Evolutionary conservation across 225 moss, liverwort and hornwort genomes (phyloP).

Genomic region (Antitrichia curtipendula): DNA sequence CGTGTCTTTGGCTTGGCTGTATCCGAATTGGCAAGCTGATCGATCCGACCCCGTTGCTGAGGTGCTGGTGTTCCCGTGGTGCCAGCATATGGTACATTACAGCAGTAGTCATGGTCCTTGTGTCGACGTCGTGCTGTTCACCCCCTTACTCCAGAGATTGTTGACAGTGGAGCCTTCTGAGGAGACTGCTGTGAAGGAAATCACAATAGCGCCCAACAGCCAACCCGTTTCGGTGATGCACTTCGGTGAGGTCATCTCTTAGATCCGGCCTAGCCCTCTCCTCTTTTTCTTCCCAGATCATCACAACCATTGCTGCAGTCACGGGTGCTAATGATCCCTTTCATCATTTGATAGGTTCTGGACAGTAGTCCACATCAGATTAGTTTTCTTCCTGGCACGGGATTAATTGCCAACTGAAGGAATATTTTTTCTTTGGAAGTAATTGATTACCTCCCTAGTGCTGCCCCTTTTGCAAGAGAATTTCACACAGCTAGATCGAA

Average conservation of each 20-base stretch:
- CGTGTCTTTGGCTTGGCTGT: neutral
- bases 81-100: conserved; percentile 62
- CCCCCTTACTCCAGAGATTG: conserved; percentile 39
- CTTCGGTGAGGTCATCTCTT: conserved; percentile 55
- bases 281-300: neutral
- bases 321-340: neutral
- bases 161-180: neutral
- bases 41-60: neutral
- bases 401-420: neutral
- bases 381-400: neutral
- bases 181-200: neutral
- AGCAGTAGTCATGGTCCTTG: conserved; percentile 43
- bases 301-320: neutral
- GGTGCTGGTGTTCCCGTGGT: conserved; percentile 2
- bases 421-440: neutral
- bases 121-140: conserved; percentile 5
- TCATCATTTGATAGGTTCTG: neutral
- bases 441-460: neutral
- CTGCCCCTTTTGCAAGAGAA: neutral
- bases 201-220: conserved; percentile 4
- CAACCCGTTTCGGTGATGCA: conserved; percentile 32
- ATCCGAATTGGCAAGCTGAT: neutral
- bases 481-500: neutral
- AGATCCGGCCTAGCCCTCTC: neutral
- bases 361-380: neutral